phyloP scores from a whole-genome alignment of 441 rosid species.

The Monsonia emarginata region DNA sequence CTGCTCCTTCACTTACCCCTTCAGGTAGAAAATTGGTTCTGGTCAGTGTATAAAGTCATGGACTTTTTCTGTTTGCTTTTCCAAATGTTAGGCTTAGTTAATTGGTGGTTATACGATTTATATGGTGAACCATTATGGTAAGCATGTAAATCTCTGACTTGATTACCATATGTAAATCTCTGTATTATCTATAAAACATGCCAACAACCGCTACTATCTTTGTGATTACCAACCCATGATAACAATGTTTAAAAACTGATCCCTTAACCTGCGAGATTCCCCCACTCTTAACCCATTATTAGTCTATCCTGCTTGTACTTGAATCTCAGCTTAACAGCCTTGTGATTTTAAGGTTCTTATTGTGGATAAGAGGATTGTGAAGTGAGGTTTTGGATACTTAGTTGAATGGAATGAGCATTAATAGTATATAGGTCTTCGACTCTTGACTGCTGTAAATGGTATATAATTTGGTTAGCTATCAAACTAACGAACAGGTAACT shows the following conservation, averaged over 20 bases:
- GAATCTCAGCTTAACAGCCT: neutral
- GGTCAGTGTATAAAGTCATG: conserved; percentile 10
- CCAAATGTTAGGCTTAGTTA: neutral
- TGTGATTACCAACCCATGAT: neutral
- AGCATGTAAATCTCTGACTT: neutral
- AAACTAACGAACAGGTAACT: neutral
- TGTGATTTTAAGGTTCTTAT: neutral
- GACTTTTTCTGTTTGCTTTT: neutral
- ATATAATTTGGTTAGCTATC: neutral
- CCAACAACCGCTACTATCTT: neutral
- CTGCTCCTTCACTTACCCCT: conserved; percentile 41
- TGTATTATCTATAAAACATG: neutral
- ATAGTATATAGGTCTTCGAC: neutral
- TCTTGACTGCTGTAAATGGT: neutral
- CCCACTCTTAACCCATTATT: neutral
- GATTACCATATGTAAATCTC: too few relatives aligned
- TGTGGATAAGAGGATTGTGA: neutral
- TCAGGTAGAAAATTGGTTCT: conserved; percentile 42
- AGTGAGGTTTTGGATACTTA: neutral
- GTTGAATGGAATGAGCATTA: too few relatives aligned
- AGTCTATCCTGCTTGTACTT: neutral
- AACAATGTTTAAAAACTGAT: neutral
- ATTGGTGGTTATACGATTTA: neutral
- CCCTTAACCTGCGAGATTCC: too few relatives aligned
- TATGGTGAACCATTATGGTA: too few relatives aligned